A percentile compares a stretch with the other conserved stretches of the same genome.
phyloP scores from a whole-genome alignment of 129 eudicot species.

The Apium graveolens region DNA sequence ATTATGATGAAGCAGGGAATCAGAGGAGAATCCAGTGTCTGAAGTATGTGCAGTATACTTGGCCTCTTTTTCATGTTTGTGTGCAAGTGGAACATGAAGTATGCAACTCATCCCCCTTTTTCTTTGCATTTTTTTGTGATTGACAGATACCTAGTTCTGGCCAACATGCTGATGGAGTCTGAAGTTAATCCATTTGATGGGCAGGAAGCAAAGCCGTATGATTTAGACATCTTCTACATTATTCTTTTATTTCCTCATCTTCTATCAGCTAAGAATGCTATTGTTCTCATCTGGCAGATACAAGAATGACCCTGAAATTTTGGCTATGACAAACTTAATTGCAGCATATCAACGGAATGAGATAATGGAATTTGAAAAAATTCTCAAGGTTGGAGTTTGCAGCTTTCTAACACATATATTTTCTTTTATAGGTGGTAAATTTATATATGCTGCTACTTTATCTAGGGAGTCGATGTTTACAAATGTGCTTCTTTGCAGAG shows the following conservation, averaged over 20 bases:
- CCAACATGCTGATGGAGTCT: slow-evolving; percentile 99
- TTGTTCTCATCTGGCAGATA: slow-evolving; percentile 39
- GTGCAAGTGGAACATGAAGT: background rate
- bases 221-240: background rate
- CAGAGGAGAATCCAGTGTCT: slow-evolving; percentile 90
- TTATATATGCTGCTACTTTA: background rate
- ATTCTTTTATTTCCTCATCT: background rate
- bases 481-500: slow-evolving; percentile 39
- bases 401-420: background rate
- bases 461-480: background rate
- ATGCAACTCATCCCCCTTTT: background rate
- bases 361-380: slow-evolving; percentile 95
- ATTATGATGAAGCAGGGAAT: slow-evolving; percentile 98
- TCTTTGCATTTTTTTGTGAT: too few species aligned
- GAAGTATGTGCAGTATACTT: slow-evolving; percentile 44
- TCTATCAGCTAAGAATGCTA: background rate
- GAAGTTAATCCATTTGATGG: slow-evolving; percentile 98
- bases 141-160: slow-evolving; percentile 87
- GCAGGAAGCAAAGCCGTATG: slow-evolving; percentile 99
- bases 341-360: slow-evolving; percentile 99
- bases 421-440: background rate
- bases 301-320: slow-evolving; percentile 91
- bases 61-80: background rate
- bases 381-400: slow-evolving; percentile 56
- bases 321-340: slow-evolving; percentile 96